Evolutionary conservation across 2,329 filamentous ascomycete species (phyloP).

Genomic region (Didymella exigua): DNA sequence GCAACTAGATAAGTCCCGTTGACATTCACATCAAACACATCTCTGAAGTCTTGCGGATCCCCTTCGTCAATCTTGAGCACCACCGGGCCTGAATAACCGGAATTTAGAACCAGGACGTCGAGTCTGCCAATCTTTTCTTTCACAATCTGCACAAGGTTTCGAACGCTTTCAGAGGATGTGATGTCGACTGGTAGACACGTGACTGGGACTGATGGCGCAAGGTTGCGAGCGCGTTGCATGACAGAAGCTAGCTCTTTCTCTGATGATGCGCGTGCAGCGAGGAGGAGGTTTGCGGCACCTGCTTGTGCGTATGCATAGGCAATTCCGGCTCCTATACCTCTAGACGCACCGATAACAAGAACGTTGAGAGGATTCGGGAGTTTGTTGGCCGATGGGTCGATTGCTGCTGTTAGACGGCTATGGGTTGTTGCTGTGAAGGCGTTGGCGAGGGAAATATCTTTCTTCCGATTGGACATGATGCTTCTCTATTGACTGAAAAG

Average conservation of each 20-base stretch:
- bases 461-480: conserved; percentile 15
- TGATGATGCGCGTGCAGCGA: conserved; percentile 35
- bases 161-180: conserved; percentile 33
- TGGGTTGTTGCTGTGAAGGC: conserved; percentile 11
- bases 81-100: conserved; percentile 46
- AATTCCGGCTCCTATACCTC: conserved; percentile 41
- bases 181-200: conserved; percentile 36
- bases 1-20: conserved; percentile 47
- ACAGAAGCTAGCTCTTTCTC: conserved; percentile 20
- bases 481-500: too few species aligned
- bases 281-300: conserved; percentile 29
- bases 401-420: conserved; percentile 11
- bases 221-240: conserved; percentile 11
- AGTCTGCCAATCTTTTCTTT: conserved; percentile 33
- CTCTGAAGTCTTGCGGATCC: conserved; percentile 40
- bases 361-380: conserved; percentile 30
- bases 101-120: conserved; percentile 49
- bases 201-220: conserved; percentile 12
- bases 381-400: conserved; percentile 27
- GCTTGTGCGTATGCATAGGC: conserved; percentile 39
- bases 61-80: conserved; percentile 43
- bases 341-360: conserved; percentile 43
- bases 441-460: conserved; percentile 1
- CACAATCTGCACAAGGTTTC: conserved; percentile 27
- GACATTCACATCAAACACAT: conserved; percentile 47